Base-by-base conservation (phyloP, 2,329 filamentous ascomycete species). In the Aureobasidium pullulans region DNA sequence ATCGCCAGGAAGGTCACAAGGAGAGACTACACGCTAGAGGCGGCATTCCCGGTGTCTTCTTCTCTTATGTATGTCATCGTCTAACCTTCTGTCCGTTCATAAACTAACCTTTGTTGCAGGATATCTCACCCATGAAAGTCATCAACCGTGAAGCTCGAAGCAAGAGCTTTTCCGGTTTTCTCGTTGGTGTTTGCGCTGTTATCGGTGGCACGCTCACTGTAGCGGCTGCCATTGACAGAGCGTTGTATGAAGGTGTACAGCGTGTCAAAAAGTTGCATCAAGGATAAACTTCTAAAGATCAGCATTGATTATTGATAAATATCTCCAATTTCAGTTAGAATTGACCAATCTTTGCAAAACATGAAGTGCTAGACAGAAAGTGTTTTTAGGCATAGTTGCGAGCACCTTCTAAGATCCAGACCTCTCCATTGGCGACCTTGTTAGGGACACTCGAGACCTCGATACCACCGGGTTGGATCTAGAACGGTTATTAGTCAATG, bases 91-190 rank as follows among this genome's bases (percentile, higher is more conserved):
- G 10, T 11, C 29, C 5, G 6, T n/a, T 16, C 31, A 34, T 54
- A 32, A 31, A 43, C 50, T 43, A 11, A 39, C 31, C 48, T 19
- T 57, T n/a, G 9, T 29, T 23, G 6, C 60, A 92, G 88, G 94
- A 99, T 68, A 99, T 99, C 73, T 97, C 93, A 2, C 94, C 94
- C 5, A 99, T 99, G 94, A 99, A 97, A 78, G 93, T 99, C 62
- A 88, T 99, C 76, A 99, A 99, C 79, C 88, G 92, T 59, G 95
- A 99, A 77, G 87, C 89, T 65, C 84, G 90, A 48, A 80, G 86
- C 62, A 97, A 97, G 80, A 88, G 88, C 4, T 95, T 99, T 72
- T 85, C 90, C 0, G 89, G 89, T 16, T 99, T 99, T 79, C 75
- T 99, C 61, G 93, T 94, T 1, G 94, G 94, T 49, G 84, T 99